A percentile compares a stretch with the other conserved stretches of the same genome.
These are phyloP conservation scores for Pythium folliculosum DNA, from an alignment of 352 stramenopile species.

Conservation along the genomic window DNA sequence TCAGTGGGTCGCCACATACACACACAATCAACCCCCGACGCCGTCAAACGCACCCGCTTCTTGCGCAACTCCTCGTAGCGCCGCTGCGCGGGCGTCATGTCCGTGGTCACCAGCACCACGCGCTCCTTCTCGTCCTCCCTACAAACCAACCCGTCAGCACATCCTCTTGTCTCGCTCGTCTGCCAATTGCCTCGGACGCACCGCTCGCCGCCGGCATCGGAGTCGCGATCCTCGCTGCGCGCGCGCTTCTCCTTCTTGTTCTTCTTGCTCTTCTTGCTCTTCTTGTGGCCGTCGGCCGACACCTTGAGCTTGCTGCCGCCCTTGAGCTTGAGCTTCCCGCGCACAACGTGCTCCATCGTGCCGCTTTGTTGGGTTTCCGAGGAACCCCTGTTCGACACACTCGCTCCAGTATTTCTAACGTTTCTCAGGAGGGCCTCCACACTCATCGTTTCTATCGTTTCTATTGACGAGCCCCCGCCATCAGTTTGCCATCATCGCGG, in stretches of 20 bases:
- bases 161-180: not conserved
- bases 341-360: slow-evolving; percentile 80
- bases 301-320: slow-evolving; percentile 62
- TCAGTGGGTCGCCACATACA: too few species aligned
- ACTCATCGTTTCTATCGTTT: slow-evolving; percentile 25
- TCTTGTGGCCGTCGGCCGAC: slow-evolving; percentile 48
- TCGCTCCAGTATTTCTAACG: slow-evolving; percentile 2
- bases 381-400: too few species aligned
- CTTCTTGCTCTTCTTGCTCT: slow-evolving; percentile 44
- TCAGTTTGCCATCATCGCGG: too few species aligned
- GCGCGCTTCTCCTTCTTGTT: slow-evolving; percentile 40
- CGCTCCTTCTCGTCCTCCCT: slow-evolving; percentile 14
- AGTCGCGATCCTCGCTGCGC: slow-evolving; percentile 7
- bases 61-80: slow-evolving; percentile 77
- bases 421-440: slow-evolving; percentile 13
- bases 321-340: slow-evolving; percentile 87
- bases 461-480: slow-evolving; percentile 13
- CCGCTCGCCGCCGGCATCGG: not conserved
- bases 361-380: too few species aligned
- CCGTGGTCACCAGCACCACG: slow-evolving; percentile 38
- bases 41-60: slow-evolving; percentile 61
- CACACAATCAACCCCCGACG: not conserved
- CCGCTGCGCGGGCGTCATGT: slow-evolving; percentile 76
- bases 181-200: slow-evolving; percentile 14
- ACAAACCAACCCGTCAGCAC: not conserved